Evolutionary conservation across 108 stramenopile species (phyloP).

Genomic region (Pseudonitzschia multistriata): DNA sequence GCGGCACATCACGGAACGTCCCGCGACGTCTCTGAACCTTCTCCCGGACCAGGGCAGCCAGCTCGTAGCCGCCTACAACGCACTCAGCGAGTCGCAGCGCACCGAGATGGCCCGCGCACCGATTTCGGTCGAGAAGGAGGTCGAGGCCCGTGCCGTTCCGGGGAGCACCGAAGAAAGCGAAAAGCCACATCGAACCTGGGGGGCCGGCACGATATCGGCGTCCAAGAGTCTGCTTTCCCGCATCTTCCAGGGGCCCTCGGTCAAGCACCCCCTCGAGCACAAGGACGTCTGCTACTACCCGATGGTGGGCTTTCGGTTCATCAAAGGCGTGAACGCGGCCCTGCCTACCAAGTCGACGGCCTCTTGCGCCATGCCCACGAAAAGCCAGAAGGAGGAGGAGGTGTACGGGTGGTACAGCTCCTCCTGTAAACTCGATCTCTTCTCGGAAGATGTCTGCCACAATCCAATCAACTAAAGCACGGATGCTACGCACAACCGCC

Average conservation of each 20-base stretch:
- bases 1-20: too few species aligned
- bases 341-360: conserved; percentile 24
- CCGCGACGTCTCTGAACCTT: conserved; percentile 14
- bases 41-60: conserved; percentile 32
- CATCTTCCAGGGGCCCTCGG: neutral
- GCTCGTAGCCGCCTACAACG: conserved; percentile 36
- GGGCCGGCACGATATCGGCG: neutral
- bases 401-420: conserved; percentile 35
- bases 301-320: conserved; percentile 27
- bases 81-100: conserved; percentile 6
- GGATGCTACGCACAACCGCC: too few species aligned
- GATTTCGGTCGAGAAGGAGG: neutral
- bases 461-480: neutral
- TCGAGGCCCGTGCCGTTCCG: conserved; percentile 8
- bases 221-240: neutral
- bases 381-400: conserved; percentile 20
- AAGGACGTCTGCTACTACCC: conserved; percentile 34
- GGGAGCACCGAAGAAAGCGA: neutral
- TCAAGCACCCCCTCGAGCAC: neutral
- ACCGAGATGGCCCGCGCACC: conserved; percentile 8
- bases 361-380: conserved; percentile 27
- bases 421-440: conserved; percentile 25
- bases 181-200: neutral
- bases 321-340: neutral
- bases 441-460: conserved; percentile 24